Evolutionary conservation across 106 monocot species (phyloP).

Genomic region (Narthecium ossifragum): DNA sequence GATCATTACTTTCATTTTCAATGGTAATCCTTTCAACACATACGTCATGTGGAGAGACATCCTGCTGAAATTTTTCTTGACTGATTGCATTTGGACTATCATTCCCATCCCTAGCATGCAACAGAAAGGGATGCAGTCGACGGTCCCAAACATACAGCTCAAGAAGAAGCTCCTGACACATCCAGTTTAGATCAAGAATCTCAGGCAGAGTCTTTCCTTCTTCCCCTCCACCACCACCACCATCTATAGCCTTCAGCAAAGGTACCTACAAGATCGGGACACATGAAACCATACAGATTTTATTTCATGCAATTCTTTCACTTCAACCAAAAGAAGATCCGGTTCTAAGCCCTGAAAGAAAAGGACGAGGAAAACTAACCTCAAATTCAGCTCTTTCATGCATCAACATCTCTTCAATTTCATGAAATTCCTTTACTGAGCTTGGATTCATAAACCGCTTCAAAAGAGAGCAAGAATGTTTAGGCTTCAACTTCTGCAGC

Average conservation of each 20-base stretch:
- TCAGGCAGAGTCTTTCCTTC: constrained; percentile 18
- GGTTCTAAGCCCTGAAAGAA: background rate
- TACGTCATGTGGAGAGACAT: background rate
- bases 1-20: constrained; percentile 7
- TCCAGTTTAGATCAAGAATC: constrained; percentile 43
- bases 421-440: constrained; percentile 31
- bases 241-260: constrained; percentile 26
- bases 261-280: constrained; percentile 36
- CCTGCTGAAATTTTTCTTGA: background rate
- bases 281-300: background rate
- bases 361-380: constrained; percentile 25
- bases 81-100: background rate
- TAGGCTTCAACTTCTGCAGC: constrained; percentile 38
- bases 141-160: constrained; percentile 79
- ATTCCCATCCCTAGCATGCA: constrained; percentile 3
- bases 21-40: constrained; percentile 1
- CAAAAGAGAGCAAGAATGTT: constrained; percentile 6
- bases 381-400: constrained; percentile 73
- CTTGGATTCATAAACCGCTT: constrained; percentile 14
- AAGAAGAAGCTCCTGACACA: constrained; percentile 70
- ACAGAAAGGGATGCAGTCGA: constrained; percentile 48
- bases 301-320: too few species aligned
- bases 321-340: background rate
- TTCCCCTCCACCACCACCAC: constrained; percentile 9
- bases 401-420: constrained; percentile 53